These are phyloP conservation scores for Agaricus blazei DNA, from an alignment of 768 basidiomycete species.

Conservation along the genomic window DNA sequence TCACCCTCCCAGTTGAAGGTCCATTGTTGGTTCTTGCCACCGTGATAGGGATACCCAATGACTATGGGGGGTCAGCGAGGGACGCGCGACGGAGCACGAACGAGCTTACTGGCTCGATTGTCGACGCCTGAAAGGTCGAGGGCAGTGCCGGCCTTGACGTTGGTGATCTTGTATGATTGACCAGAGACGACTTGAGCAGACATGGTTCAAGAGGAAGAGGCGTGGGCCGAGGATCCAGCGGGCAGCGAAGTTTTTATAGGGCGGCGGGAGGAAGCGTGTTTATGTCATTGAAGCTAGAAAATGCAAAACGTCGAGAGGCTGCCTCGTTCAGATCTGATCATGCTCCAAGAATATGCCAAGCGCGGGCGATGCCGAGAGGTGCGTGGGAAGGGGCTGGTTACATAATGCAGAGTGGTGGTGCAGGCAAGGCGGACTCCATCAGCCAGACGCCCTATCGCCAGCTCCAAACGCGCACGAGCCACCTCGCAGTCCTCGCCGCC, in stretches of 20 bases:
- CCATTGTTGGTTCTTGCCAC: slow-evolving; percentile 55
- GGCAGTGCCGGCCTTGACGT: slow-evolving; percentile 46
- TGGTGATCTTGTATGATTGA: slow-evolving; percentile 39
- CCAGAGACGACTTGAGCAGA: slow-evolving; percentile 30
- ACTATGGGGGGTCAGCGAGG: slow-evolving; percentile 23
- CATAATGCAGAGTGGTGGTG: not conserved
- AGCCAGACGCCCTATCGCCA: slow-evolving; percentile 8
- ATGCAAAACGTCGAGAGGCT: not conserved
- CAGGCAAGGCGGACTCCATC: not conserved
- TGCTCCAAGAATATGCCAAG: slow-evolving; percentile 1
- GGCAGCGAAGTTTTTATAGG: slow-evolving; percentile 10
- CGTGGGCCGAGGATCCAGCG: not conserved
- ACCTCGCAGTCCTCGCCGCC: not conserved
- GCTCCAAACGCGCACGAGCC: not conserved
- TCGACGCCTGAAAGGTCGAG: slow-evolving; percentile 54
- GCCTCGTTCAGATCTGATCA: not conserved
- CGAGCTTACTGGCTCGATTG: slow-evolving; percentile 36
- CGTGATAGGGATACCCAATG: slow-evolving; percentile 41
- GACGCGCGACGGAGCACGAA: not conserved
- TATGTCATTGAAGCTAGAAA: not conserved
- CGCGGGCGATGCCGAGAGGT: not conserved
- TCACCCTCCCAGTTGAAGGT: slow-evolving; percentile 31
- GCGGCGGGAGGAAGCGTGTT: not conserved
- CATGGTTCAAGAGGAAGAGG: slow-evolving; percentile 12
- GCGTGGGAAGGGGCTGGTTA: not conserved